Conservation (phyloP, 139 green algal species). For the Chlamydomonas asymmetrica region DNA sequence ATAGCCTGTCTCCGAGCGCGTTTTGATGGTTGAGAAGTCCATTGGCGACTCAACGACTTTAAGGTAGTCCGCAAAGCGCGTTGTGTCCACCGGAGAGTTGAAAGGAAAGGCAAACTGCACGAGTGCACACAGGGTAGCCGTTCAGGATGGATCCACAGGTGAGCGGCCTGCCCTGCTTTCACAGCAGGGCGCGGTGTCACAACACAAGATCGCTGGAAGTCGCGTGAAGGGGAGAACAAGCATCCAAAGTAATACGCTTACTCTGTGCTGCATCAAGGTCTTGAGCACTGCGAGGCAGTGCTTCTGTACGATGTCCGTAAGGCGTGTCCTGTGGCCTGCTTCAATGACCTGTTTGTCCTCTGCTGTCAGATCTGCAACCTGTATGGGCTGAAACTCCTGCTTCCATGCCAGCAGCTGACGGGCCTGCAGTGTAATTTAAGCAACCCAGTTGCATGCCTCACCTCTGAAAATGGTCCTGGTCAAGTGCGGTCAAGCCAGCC, state of each 20-base stretch:
- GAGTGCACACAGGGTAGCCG: background rate
- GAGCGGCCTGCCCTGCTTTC: background rate
- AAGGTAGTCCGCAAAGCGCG: constrained; percentile 75
- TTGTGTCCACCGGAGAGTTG: constrained; percentile 78
- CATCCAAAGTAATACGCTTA: background rate
- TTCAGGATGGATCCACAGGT: background rate
- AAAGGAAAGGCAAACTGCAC: constrained; percentile 86
- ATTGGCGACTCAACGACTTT: constrained; percentile 67
- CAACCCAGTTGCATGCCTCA: background rate
- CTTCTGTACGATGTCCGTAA: constrained; percentile 27
- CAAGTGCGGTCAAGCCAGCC: background rate
- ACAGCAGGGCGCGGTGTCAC: background rate
- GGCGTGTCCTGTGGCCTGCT: constrained; percentile 3
- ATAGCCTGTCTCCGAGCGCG: constrained; percentile 46
- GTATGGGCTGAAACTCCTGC: constrained; percentile 15
- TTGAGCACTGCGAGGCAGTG: constrained; percentile 17
- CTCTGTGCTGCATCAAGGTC: constrained; percentile 36
- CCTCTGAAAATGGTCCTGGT: background rate
- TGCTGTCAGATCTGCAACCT: constrained; percentile 23
- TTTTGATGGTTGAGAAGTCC: constrained; percentile 79
- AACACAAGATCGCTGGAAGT: background rate
- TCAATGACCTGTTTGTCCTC: constrained; percentile 26
- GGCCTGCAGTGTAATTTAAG: constrained; percentile 14
- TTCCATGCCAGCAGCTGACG: constrained; percentile 38
- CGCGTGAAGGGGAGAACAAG: background rate